Percentiles rank a stretch among this genome's conserved stretches.
These are phyloP conservation scores for Neurospora africana DNA, from an alignment of 495 filamentous ascomycete species.

Conservation along the genomic window DNA sequence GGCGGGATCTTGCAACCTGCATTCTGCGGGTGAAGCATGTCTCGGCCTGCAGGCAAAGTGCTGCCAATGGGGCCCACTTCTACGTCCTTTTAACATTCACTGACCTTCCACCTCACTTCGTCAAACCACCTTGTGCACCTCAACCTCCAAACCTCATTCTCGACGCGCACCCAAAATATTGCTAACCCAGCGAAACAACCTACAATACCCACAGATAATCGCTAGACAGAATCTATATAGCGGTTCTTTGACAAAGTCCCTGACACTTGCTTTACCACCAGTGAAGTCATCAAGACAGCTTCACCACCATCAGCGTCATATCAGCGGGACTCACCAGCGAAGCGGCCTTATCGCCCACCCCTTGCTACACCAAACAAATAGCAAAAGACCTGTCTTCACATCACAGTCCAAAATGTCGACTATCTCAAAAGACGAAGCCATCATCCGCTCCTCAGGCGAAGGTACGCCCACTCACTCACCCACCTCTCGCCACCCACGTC, in stretches of 20 bases:
- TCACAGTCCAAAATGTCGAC: neutral
- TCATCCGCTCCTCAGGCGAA: constrained; percentile 19
- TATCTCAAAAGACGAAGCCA: constrained; percentile 9
- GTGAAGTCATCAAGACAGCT: neutral
- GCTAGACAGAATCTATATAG: neutral
- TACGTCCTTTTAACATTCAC: neutral
- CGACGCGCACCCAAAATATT: neutral
- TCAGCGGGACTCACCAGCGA: neutral
- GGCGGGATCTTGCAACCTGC: neutral
- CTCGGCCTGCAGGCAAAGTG: neutral
- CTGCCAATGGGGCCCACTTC: neutral
- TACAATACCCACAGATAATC: neutral
- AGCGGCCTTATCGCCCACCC: neutral
- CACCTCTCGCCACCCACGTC: neutral
- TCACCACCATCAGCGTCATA: neutral
- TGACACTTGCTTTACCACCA: neutral
- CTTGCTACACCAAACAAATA: neutral
- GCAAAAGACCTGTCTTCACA: neutral
- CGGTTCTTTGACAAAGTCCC: neutral
- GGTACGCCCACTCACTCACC: constrained; percentile 14
- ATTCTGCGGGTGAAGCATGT: neutral
- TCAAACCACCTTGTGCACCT: neutral
- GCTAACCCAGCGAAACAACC: neutral
- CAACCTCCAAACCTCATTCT: neutral
- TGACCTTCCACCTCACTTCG: neutral